These are phyloP conservation scores for Immersiporthe knoxdaviesiana DNA, from an alignment of 2,329 filamentous ascomycete genomes.

Conservation along the genomic window DNA sequence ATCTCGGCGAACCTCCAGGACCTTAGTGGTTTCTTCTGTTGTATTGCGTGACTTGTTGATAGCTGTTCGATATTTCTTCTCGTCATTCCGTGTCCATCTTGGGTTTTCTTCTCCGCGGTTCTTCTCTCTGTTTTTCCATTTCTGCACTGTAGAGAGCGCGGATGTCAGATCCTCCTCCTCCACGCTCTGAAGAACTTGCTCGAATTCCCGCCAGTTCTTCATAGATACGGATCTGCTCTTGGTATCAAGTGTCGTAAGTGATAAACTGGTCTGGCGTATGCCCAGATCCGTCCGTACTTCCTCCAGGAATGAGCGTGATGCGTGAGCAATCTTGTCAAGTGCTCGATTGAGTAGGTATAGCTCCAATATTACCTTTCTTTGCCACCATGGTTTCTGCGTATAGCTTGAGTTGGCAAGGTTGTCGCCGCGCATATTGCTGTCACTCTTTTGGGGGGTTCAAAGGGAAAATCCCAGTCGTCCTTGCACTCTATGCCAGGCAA, in stretches of 20 bases:
- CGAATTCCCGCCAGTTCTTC: constrained; percentile 4
- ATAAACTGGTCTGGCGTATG: not conserved
- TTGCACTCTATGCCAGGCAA: not conserved
- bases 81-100: constrained; percentile 39
- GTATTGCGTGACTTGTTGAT: constrained; percentile 22
- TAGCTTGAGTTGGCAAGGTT: too few species aligned
- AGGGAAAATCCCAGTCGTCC: not conserved
- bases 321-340: not conserved
- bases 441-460: too few species aligned
- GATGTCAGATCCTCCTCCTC: constrained; percentile 16
- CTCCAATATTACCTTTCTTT: constrained; percentile 38
- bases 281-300: not conserved
- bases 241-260: not conserved
- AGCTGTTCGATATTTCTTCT: constrained; percentile 36
- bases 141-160: not conserved
- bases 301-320: not conserved
- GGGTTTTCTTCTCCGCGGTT: constrained; percentile 35
- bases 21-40: constrained; percentile 7
- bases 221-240: not conserved
- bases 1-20: constrained; percentile 4
- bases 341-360: constrained; percentile 35
- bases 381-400: constrained; percentile 34
- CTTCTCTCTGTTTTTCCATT: constrained; percentile 36
- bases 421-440: too few species aligned
- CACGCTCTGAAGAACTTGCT: constrained; percentile 6